Evolutionary conservation across 2,329 filamentous ascomycete genomes (phyloP).

Genomic region (Aspergillus pseudoglaucus): DNA sequence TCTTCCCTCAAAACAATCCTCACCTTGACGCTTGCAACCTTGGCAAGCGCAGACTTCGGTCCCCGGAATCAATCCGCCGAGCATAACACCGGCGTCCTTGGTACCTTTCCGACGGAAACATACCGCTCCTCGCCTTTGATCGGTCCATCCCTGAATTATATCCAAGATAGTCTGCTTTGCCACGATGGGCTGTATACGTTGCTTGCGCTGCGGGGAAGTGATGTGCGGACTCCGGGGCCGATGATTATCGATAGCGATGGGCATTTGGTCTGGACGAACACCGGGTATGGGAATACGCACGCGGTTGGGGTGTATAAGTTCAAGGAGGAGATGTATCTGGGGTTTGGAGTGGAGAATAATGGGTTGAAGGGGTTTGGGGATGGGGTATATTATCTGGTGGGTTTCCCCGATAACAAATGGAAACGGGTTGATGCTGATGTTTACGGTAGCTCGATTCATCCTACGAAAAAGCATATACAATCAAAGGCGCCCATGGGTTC

Average conservation of each 20-base stretch:
- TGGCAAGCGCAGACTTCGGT: slow-evolving; percentile 6
- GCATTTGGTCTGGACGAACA: slow-evolving; percentile 41
- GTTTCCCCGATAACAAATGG: slow-evolving; percentile 9
- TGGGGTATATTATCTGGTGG: slow-evolving; percentile 43
- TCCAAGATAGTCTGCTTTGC: slow-evolving; percentile 25
- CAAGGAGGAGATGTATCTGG: slow-evolving; percentile 40
- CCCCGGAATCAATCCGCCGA: slow-evolving; percentile 9
- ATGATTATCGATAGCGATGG: slow-evolving; percentile 42
- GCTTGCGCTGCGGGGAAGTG: slow-evolving; percentile 33
- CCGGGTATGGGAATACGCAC: slow-evolving; percentile 34
- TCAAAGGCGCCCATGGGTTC: slow-evolving; percentile 32
- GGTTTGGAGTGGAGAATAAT: slow-evolving; percentile 46
- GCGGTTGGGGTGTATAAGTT: slow-evolving; percentile 43
- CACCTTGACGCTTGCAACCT: background rate
- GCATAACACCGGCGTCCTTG: slow-evolving; percentile 17
- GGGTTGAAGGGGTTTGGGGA: slow-evolving; percentile 41
- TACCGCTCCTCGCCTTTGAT: slow-evolving; percentile 18
- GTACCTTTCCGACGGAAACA: slow-evolving; percentile 19
- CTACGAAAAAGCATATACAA: slow-evolving; percentile 30
- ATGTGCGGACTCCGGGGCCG: slow-evolving; percentile 31
- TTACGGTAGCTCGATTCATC: slow-evolving; percentile 21
- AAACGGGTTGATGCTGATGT: slow-evolving; percentile 20
- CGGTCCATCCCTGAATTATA: slow-evolving; percentile 21
- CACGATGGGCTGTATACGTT: slow-evolving; percentile 35
- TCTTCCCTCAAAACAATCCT: background rate